phyloP scores from a whole-genome alignment of 2,329 filamentous ascomycete genomes.

The Xylaria sp. region DNA sequence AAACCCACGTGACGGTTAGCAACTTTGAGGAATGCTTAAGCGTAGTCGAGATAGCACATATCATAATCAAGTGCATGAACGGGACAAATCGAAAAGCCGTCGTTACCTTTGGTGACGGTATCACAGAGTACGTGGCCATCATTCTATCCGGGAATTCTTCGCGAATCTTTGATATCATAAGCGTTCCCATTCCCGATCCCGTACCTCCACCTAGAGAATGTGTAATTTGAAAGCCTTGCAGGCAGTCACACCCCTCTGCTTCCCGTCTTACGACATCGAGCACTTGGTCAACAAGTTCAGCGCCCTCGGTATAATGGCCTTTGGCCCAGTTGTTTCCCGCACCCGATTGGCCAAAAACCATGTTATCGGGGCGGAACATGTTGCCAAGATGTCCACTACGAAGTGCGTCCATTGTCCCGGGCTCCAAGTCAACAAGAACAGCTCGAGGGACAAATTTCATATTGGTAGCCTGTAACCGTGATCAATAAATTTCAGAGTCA shows the following conservation, averaged over 20 bases:
- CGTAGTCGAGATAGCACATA: no score
- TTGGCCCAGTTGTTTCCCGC: constrained; percentile 99
- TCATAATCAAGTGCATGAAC: no score
- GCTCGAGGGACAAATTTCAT: constrained; percentile 99
- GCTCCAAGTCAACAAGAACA: constrained; percentile 99
- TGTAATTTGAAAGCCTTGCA: constrained; percentile 99
- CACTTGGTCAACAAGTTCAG: constrained; percentile 97
- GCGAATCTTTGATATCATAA: constrained; percentile 99
- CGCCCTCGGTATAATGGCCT: constrained; percentile 99
- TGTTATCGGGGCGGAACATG: constrained; percentile 99
- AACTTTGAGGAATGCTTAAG: background rate
- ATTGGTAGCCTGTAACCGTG: constrained; percentile 75
- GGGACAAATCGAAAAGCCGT: background rate
- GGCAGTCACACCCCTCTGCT: constrained; percentile 98
- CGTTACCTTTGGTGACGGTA: constrained; percentile 94
- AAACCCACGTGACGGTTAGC: constrained; percentile 54
- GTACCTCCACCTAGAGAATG: constrained; percentile 99
- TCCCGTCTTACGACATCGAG: constrained; percentile 98
- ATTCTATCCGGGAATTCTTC: constrained; percentile 99
- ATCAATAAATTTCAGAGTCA: background rate
- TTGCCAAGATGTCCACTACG: constrained; percentile 97
- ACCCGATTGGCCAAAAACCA: constrained; percentile 99
- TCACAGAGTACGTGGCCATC: constrained; percentile 99
- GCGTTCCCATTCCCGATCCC: constrained; percentile 99
- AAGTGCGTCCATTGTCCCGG: constrained; percentile 99